A percentile compares a stretch with the other conserved stretches of the same genome.
Conservation (phyloP, 2,329 filamentous ascomycete genomes). For the Aureobasidium sp. region DNA sequence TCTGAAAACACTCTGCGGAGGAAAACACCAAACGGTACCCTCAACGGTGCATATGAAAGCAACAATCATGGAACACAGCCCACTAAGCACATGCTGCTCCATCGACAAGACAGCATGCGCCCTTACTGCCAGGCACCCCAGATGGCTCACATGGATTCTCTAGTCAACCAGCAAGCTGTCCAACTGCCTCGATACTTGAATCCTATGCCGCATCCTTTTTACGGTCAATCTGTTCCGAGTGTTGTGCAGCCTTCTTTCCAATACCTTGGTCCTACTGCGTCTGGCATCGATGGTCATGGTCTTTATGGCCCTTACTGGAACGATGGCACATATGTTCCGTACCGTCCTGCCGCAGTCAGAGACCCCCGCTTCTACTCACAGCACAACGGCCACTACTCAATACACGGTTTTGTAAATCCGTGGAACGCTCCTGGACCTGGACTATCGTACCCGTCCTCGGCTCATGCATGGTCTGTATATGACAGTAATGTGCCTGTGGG, state of each 20-base stretch:
- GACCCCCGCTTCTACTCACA: constrained; percentile 42
- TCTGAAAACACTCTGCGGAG: constrained; percentile 73
- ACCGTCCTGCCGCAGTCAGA: constrained; percentile 51
- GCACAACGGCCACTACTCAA: constrained; percentile 18
- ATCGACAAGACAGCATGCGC: constrained; percentile 27
- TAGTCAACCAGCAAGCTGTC: constrained; percentile 50
- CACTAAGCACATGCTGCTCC: constrained; percentile 76
- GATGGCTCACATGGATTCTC: constrained; percentile 52
- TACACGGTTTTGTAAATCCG: neutral
- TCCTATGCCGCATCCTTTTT: constrained; percentile 16
- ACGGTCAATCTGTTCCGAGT: constrained; percentile 48
- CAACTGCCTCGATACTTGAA: constrained; percentile 11
- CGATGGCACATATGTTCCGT: constrained; percentile 55
- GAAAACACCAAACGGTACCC: constrained; percentile 90
- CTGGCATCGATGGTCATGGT: constrained; percentile 48
- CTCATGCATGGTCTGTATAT: constrained; percentile 6
- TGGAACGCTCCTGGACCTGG: neutral
- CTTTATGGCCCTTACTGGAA: constrained; percentile 58
- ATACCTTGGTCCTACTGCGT: constrained; percentile 52
- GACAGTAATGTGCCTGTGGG: neutral
- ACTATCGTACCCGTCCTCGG: neutral
- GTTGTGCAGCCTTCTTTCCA: constrained; percentile 55
- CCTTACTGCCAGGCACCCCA: constrained; percentile 19
- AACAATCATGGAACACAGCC: constrained; percentile 38
- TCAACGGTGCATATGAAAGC: constrained; percentile 86